Conservation (phyloP, 306 rosid species). For the Casuarina cunninghamiana region DNA sequence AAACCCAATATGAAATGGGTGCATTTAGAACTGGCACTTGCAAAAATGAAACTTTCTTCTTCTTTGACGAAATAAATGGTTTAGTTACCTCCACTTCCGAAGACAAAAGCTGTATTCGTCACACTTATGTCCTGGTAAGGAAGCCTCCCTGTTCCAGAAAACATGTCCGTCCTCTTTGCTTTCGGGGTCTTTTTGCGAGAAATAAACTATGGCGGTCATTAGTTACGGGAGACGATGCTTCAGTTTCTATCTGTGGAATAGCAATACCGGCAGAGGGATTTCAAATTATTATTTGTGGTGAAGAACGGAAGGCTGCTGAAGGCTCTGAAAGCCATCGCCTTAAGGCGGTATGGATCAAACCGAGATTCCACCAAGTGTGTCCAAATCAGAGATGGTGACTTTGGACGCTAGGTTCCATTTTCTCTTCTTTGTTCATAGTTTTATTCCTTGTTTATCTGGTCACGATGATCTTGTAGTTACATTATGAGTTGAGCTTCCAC, state of each 20-base stretch:
- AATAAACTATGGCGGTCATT: background rate
- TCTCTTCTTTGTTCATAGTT: background rate
- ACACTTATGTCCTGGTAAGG: background rate
- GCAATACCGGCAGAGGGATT: background rate
- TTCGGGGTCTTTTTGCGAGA: background rate
- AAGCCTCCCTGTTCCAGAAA: background rate
- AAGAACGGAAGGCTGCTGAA: background rate
- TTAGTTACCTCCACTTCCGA: background rate
- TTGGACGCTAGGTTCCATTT: background rate
- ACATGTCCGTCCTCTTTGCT: background rate
- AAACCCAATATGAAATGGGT: background rate
- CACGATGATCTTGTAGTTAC: too few relatives aligned
- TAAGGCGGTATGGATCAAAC: conserved; percentile 31
- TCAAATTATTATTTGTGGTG: background rate
- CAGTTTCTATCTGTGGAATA: conserved; percentile 19
- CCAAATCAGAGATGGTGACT: conserved; percentile 17
- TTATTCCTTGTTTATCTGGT: too few relatives aligned
- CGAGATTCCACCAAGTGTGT: conserved; percentile 14
- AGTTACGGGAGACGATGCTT: conserved; percentile 11
- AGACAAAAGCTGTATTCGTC: background rate
- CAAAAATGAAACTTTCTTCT: conserved; percentile 4
- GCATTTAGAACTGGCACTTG: conserved; percentile 11
- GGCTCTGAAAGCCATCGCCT: background rate
- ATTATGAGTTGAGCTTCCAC: too few relatives aligned
- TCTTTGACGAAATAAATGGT: background rate